These are phyloP conservation scores for Tremella mesenterica DNA, from an alignment of 768 basidiomycete genomes.

Conservation along the genomic window DNA sequence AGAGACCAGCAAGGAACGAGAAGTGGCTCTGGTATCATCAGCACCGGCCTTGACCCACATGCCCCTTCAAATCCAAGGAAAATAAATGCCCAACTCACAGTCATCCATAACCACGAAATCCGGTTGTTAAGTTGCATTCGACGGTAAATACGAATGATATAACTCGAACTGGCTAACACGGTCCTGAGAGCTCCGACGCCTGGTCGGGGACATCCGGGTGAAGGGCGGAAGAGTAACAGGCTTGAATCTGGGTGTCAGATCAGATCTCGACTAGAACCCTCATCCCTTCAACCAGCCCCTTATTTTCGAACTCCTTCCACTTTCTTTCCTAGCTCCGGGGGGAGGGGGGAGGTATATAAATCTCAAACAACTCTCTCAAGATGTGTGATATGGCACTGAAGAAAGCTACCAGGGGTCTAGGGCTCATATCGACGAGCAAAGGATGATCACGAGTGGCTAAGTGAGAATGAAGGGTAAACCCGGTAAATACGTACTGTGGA, in stretches of 20 bases:
- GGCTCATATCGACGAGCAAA: too few relatives aligned
- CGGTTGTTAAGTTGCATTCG: slow-evolving; percentile 44
- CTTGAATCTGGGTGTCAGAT: slow-evolving; percentile 34
- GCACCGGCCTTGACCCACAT: background rate
- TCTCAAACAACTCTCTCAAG: too few relatives aligned
- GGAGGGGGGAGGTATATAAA: too few relatives aligned
- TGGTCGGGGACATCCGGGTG: slow-evolving; percentile 43
- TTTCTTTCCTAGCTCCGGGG: too few relatives aligned
- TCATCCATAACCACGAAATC: slow-evolving; percentile 45
- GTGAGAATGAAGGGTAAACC: background rate
- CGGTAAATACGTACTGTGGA: slow-evolving; percentile 40
- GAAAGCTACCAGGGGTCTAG: too few relatives aligned
- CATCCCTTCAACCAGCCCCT: too few relatives aligned
- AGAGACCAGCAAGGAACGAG: slow-evolving; percentile 45
- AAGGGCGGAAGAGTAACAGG: slow-evolving; percentile 44
- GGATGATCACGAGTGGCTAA: too few relatives aligned
- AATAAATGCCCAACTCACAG: slow-evolving; percentile 22
- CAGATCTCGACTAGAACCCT: too few relatives aligned
- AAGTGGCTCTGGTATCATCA: slow-evolving; percentile 35
- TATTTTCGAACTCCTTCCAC: too few relatives aligned
- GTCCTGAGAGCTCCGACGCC: slow-evolving; percentile 41
- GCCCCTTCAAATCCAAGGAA: background rate
- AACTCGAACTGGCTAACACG: slow-evolving; percentile 44
- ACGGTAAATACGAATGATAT: slow-evolving; percentile 44
- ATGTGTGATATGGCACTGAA: too few relatives aligned